Evolutionary conservation across 208 protist genomes (phyloP).

Genomic region (Acanthamoeba triangularis): DNA sequence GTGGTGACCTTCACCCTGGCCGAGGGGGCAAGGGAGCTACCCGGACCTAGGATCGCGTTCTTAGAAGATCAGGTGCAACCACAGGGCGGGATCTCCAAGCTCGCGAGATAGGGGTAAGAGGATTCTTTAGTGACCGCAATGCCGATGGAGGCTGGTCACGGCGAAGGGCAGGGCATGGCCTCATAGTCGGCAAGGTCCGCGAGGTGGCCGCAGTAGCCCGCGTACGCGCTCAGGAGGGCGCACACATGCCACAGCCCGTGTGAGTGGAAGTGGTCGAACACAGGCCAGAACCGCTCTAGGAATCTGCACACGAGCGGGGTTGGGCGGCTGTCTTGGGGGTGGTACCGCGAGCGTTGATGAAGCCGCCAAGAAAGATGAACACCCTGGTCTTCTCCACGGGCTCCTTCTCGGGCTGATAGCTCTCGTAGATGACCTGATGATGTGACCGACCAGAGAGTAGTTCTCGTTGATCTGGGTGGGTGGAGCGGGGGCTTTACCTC

Average conservation of each 20-base stretch:
- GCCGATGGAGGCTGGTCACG: not conserved
- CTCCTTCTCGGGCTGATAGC: conserved; percentile 56
- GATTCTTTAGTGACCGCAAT: too few species aligned
- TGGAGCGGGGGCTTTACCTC: not conserved
- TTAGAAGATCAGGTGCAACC: too few species aligned
- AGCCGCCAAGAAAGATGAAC: conserved; percentile 64
- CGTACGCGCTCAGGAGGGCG: conserved; percentile 37
- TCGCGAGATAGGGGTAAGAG: too few species aligned
- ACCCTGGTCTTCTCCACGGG: not conserved
- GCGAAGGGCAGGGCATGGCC: not conserved
- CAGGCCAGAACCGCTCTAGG: conserved; percentile 50
- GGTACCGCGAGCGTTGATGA: conserved; percentile 62
- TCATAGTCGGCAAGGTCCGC: not conserved
- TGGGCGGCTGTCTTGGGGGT: not conserved
- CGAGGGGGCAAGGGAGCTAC: too few species aligned
- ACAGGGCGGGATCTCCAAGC: too few species aligned
- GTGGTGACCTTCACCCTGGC: too few species aligned
- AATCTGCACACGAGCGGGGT: not conserved
- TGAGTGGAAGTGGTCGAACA: conserved; percentile 59
- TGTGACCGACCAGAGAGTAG: not conserved
- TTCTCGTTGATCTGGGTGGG: too few species aligned
- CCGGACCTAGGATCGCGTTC: too few species aligned
- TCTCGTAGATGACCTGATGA: conserved; percentile 39
- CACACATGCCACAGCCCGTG: conserved; percentile 76
- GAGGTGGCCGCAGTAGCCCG: conserved; percentile 59